Base-by-base conservation (phyloP, 2,329 filamentous ascomycete genomes). In the Helminthosporium solani region DNA sequence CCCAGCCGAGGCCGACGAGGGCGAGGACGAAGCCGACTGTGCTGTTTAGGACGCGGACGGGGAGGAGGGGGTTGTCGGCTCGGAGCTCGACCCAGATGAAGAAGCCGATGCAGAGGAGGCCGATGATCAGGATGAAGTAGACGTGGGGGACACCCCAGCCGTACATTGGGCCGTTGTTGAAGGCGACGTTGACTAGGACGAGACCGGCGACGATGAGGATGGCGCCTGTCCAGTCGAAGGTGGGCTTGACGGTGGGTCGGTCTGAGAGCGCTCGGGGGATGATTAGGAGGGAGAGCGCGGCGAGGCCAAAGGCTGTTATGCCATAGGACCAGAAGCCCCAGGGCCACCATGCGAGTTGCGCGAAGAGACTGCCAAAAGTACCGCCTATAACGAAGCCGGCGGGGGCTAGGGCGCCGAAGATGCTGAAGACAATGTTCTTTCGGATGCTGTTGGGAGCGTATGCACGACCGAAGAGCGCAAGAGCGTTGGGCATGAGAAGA, bases 391-490 rank as follows among this genome's bases (percentile, higher is more conserved):
- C 60, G 30, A 65, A 68, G 1, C 68, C 70, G 44, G 57, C 56
- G 2, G 70, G 70, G 7, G 67, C 70, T 45, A 59, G 59, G 3
- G 66, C 65, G 16, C 67, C 68, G 35, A 72, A 72, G 6, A 70
- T 50, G 27, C 63, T 63, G 47, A 71, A 70, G 7, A 68, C 58
- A 19, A 72, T 63, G 52, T 71, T 70, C 54, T 72, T 72, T 47
- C 65, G 66, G 36, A 63, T 58, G 7, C 33, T 31, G 1, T 69
- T 65, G 1, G 64, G 60, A 3, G 56, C 44, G 44, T 72, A 72
- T 1, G 63, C 56, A 12, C 59, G 51, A 11, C 67, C 67, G 11
- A 71, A 57, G 12, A 72, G 46, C 9, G 68, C 70, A 2, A 73
- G 55, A 16, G 67, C 70, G 44, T 71, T 72, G 2, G 70, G 70